Conservation (phyloP, 176 grass and related monocot genomes). For the Zea luxurians region DNA sequence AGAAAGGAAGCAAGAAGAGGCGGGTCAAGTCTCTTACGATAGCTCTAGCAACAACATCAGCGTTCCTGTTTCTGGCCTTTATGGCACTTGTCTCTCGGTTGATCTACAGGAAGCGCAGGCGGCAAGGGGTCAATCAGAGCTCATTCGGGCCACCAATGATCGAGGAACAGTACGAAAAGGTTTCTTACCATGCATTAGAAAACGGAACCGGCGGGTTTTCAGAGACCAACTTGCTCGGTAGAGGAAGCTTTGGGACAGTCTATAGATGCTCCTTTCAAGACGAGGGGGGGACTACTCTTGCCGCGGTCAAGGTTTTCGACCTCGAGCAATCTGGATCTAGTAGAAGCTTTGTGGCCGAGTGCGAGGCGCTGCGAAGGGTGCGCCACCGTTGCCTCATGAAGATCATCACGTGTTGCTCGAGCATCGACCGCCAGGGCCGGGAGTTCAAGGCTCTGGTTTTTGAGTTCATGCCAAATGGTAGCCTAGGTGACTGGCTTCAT, state of each 20-base stretch:
- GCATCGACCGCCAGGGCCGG: slow-evolving; percentile 5
- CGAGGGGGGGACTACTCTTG: not conserved
- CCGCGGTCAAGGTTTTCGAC: slow-evolving; percentile 43
- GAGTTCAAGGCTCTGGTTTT: slow-evolving; percentile 47
- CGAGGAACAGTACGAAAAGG: not conserved
- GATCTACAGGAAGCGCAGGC: not conserved
- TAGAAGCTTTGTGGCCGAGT: slow-evolving; percentile 35
- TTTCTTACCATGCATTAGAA: slow-evolving; percentile 16
- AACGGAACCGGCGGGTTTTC: slow-evolving; percentile 21
- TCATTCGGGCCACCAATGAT: not conserved
- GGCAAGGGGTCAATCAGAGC: not conserved
- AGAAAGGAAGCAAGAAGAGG: not conserved
- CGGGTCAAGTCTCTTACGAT: not conserved
- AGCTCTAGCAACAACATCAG: not conserved
- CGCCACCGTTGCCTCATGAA: slow-evolving; percentile 33
- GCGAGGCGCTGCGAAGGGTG: slow-evolving; percentile 15
- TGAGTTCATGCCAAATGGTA: slow-evolving; percentile 47
- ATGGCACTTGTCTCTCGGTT: too few relatives aligned
- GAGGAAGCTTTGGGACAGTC: slow-evolving; percentile 1
- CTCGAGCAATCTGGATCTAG: slow-evolving; percentile 4
- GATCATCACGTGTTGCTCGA: slow-evolving; percentile 43
- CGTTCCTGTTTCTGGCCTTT: not conserved
- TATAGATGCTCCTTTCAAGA: slow-evolving; percentile 5
- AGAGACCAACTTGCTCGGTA: slow-evolving; percentile 16
- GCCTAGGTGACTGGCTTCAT: slow-evolving; percentile 34